A percentile compares a stretch with the other conserved stretches of the same genome.
phyloP scores from a whole-genome alignment of 1,284 basidiomycete genomes.

The Ganoderma resinaceum region DNA sequence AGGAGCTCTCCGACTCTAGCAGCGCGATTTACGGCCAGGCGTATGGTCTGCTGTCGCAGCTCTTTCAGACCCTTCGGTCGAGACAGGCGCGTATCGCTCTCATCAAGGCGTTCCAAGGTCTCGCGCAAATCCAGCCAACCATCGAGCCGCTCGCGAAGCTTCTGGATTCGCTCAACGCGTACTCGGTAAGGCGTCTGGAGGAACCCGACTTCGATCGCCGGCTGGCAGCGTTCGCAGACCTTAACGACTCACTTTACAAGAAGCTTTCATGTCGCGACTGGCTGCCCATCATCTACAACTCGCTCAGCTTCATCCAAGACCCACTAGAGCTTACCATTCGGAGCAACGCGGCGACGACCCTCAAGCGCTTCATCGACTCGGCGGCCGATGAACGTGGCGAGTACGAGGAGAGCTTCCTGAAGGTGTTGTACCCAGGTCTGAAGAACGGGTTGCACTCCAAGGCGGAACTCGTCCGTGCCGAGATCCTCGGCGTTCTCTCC shows the following conservation, averaged over 20 bases:
- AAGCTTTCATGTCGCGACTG: conserved; percentile 70
- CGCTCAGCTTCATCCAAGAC: conserved; percentile 90
- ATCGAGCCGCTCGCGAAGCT: conserved; percentile 61
- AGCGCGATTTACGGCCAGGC: conserved; percentile 62
- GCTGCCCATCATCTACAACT: conserved; percentile 87
- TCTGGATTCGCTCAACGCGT: conserved; percentile 84
- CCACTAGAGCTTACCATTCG: conserved; percentile 90
- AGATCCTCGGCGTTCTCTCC: conserved; percentile 84
- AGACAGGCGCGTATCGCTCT: conserved; percentile 75
- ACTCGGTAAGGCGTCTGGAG: conserved; percentile 82
- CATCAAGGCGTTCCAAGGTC: conserved; percentile 66
- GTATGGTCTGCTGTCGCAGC: conserved; percentile 72
- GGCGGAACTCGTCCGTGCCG: conserved; percentile 88
- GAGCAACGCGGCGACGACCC: conserved; percentile 79
- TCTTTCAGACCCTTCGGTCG: conserved; percentile 81
- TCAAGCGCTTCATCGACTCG: conserved; percentile 82
- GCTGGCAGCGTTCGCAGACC: conserved; percentile 75
- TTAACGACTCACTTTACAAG: conserved; percentile 72
- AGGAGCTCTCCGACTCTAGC: conserved; percentile 62
- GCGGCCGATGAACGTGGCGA: conserved; percentile 51
- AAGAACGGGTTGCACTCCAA: conserved; percentile 84
- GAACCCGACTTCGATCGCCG: conserved; percentile 95
- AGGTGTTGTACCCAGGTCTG: conserved; percentile 82
- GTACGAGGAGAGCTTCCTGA: conserved; percentile 65
- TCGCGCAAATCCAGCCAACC: conserved; percentile 60